Evolutionary conservation across 1,284 basidiomycete species (phyloP), one percentile per base, ranked within the genome.

Genomic region (Heterobasidion parviporum): DNA sequence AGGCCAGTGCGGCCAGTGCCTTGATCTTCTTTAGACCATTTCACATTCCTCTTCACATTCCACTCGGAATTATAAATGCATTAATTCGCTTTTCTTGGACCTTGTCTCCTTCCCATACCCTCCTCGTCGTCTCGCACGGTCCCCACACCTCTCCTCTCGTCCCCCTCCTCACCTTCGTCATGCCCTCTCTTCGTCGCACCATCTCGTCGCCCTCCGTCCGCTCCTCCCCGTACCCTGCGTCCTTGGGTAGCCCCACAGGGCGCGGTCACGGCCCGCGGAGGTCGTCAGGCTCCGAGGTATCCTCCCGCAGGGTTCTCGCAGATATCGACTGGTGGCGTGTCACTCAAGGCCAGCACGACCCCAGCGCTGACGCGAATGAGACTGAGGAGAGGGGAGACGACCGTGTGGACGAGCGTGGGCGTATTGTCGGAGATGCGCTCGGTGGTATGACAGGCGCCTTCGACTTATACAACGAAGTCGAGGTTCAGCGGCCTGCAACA

Each of bases 241-340:
- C 53, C 18, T 55, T 57, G 14, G 35, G 50, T 41, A 48, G 51
- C 38, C 53, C 45, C 38, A 41, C 49, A 34, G 52, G 49, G 15
- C 60, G 73, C 34, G 73, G 74, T 45, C 72, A 74, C 59, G 68
- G 67, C 47, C 76, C 77, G 54, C 77, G 83, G 65, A 80, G 84
- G 58, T 80, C 84, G 18, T 82, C 82, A 33, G 83, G 80, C 59
- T 85, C 86, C 57, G 82, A 86, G 62, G 80, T 78, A 34, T 69
- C 66, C 60, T 74, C 69, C 61, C 78, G 87, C 65, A 78, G 87
- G 61, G 86, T 90, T 60, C 77, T 90, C 58, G 87, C 86, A 44
- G 87, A 90, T 72, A 84, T 90, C 63, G 87, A 89, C 67, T 90
- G 88, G 88, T 90, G 88, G 88, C 79, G 76, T 62, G 86, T 90